Evolutionary conservation across 805 yeast genomes (phyloP).

Genomic region (Candida namnaoensis): DNA sequence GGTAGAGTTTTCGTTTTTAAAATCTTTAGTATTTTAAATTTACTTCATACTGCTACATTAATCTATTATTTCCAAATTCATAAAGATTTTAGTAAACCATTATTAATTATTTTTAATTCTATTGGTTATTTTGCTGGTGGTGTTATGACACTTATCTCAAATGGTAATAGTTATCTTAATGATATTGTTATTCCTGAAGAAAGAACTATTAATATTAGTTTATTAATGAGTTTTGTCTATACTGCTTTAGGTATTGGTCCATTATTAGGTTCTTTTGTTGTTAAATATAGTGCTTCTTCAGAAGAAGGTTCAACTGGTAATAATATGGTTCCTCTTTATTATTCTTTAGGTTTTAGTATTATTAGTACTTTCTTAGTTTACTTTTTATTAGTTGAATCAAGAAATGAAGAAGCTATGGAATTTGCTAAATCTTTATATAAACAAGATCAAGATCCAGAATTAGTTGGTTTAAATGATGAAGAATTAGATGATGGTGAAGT

Average conservation of each 20-base stretch:
- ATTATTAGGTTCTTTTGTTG: constrained; percentile 11
- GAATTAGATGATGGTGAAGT: too few relatives aligned
- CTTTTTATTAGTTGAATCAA: constrained; percentile 6
- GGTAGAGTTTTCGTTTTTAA: constrained; percentile 16
- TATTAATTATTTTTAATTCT: constrained; percentile 6
- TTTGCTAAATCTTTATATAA: constrained; percentile 1
- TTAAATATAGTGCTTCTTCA: constrained; percentile 1
- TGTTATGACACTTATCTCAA: constrained; percentile 14
- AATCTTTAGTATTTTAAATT: constrained; percentile 8
- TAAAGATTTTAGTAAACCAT: constrained; percentile 1
- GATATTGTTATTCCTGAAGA: constrained; percentile 10
- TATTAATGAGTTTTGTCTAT: constrained; percentile 15
- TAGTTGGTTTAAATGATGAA: too few relatives aligned
- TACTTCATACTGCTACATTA: constrained; percentile 4
- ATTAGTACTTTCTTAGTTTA: constrained; percentile 1
- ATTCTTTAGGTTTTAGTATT: constrained; percentile 4
- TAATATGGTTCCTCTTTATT: constrained; percentile 1
- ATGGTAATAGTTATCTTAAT: constrained; percentile 14
- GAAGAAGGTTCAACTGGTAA: background rate
- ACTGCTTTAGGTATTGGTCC: constrained; percentile 15
- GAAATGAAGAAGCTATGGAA: constrained; percentile 12
- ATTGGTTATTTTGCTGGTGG: constrained; percentile 13
- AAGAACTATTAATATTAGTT: constrained; percentile 9
- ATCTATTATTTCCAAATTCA: constrained; percentile 6
- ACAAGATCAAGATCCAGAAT: too few relatives aligned